Base-by-base conservation (phyloP, 2,329 filamentous ascomycete species). In the Pseudocercospora cruenta region DNA sequence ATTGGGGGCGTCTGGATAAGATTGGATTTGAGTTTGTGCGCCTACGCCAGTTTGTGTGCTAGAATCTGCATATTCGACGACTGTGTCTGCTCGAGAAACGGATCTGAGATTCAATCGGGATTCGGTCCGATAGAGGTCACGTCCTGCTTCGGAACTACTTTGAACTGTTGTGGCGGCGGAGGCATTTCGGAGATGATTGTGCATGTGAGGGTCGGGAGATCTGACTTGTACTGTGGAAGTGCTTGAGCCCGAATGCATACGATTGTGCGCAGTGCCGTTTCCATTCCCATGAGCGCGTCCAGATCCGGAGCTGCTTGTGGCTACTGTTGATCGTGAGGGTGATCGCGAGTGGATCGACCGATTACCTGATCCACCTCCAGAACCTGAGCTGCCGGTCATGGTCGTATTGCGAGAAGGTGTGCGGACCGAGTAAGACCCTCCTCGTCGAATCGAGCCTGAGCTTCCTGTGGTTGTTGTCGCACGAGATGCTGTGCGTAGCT, bases 31-130 rank as follows among this genome's bases (percentile, higher is more conserved):
- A 26, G 51, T 55, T 5, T 24, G 22, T 2, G 19, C 31, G 22
- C 14, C 26, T 1, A 55, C 51, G 24, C 51, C 51, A 8, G 51
- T 55, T n/a, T 55, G 51, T 8, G 51, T 55, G 26, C 51, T 55
- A 12, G 51, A 55, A 10, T 55, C 51, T 6, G 51, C 51, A 26
- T 55, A 55, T 31, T 55, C 51, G 24, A 55, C 51, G 26, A 55
- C 16, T 9, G 51, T 55, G 12, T 55, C 51, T 21, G 51, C 51
- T 26, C 51, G 51, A 55, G 51, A 55, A 8, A 55, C 26, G 22
- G 51, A 55, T 16, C 51, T 12, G 12, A 55, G 51, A 21, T 55
- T 55, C 2, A 19, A 33, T 4, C 51, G 16, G 1, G 51, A 55
- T 31, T 55, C 51, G 24, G 10, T 55, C n/a, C 51, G 51, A 26